Evolutionary conservation across 2,329 filamentous ascomycete genomes (phyloP).

Genomic region (Uncinocarpus reesii): DNA sequence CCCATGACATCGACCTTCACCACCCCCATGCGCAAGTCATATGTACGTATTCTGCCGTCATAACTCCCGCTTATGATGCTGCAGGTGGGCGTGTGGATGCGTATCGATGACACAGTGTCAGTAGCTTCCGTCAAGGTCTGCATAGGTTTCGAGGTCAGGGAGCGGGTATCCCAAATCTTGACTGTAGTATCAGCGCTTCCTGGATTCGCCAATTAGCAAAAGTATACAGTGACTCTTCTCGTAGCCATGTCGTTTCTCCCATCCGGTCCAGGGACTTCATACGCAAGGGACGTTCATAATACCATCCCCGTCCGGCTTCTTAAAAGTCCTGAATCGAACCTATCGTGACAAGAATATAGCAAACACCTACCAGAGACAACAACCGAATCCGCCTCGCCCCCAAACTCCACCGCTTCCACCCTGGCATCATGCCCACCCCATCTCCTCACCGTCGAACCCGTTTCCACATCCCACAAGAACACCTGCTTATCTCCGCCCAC

Average conservation of each 20-base stretch:
- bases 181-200: constrained; percentile 37
- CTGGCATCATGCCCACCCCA: constrained; percentile 62
- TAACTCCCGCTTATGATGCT: constrained; percentile 65
- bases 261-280: neutral
- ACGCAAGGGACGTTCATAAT: too few species aligned
- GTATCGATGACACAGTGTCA: constrained; percentile 34
- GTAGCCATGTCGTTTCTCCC: neutral
- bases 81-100: constrained; percentile 31
- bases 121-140: constrained; percentile 34
- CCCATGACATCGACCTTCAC: constrained; percentile 59
- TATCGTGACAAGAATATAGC: neutral
- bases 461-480: constrained; percentile 89
- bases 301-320: too few species aligned
- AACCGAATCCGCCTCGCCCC: constrained; percentile 62
- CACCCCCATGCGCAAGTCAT: constrained; percentile 70
- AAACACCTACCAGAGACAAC: constrained; percentile 53
- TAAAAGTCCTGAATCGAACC: neutral
- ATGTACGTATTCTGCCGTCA: constrained; percentile 69
- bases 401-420: constrained; percentile 71
- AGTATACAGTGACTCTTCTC: neutral
- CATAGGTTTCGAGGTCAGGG: constrained; percentile 34
- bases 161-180: constrained; percentile 35
- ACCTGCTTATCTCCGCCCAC: constrained; percentile 81
- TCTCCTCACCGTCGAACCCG: constrained; percentile 63
- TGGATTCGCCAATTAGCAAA: constrained; percentile 14